Base-by-base conservation (phyloP, 2,329 filamentous ascomycete species). In the Zasmidium angulare region DNA sequence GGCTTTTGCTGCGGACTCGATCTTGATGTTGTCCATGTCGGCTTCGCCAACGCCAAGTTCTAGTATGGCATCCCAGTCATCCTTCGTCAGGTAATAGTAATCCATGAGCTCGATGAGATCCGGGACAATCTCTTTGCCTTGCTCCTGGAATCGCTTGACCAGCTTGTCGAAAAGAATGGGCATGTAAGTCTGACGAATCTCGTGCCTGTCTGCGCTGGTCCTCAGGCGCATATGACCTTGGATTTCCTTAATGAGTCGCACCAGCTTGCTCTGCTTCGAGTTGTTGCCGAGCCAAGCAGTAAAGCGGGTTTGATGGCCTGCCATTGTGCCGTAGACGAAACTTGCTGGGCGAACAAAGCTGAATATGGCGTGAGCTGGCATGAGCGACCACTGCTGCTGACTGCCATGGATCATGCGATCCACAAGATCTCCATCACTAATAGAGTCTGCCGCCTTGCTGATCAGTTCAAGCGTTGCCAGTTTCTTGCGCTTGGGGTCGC, bases 321-420 rank as follows among this genome's bases (percentile, higher is more conserved):
- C 78, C 71, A 96, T 84, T 68, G 89, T 88, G 46, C 95, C 95
- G 53, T 91, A 85, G 11, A 95, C 82, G 71, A 89, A 96, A 74
- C 91, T 96, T 7, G 95, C 89, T 3, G 95, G 95, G 23, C 90
- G 84, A 22, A 99, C 93, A 56, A 96, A 96, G 72, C 93, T 96
- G 78, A 98, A 97, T 43, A 97, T 84, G 23, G 93, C 95, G 75
- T 99, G 95, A 1, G 91, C 89, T 14, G 95, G 95, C 95, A 99
- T 99, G 62, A 99, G 78, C 71, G 90, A 95, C 95, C 95, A 99
- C 63, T 99, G 95, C 73, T 99, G 95, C 72, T 99, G 95, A 48
- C 91, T 91, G 23, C 95, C 95, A 74, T 99, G 95, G 60, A 99
- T 99, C 93, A 99, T 97, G 54, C 91, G 85, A 75, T 99, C 95